Percentiles rank a stretch among this genome's conserved stretches.
Evolutionary conservation across 2,329 filamentous ascomycete species (phyloP).

Genomic region (Sporothrix schenckii): DNA sequence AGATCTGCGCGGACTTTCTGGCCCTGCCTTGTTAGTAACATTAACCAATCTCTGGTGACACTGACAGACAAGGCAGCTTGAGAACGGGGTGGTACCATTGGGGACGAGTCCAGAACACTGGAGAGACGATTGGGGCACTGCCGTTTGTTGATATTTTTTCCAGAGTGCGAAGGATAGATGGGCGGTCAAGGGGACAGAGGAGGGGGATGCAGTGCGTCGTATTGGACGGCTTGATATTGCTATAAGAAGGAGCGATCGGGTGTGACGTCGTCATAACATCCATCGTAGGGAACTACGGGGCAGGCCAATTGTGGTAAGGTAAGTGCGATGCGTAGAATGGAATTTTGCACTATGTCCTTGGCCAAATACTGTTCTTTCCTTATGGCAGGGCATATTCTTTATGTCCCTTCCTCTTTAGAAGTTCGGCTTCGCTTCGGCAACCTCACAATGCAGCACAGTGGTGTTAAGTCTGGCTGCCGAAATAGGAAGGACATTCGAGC

Average conservation of each 20-base stretch:
- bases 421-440: neutral
- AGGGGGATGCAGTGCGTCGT: neutral
- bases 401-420: too few relatives aligned
- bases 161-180: neutral
- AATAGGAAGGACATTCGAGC: conserved; percentile 18
- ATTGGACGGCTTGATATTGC: neutral
- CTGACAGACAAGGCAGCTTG: neutral
- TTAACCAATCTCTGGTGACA: neutral
- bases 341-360: neutral
- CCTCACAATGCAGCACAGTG: neutral
- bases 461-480: neutral
- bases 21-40: neutral
- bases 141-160: neutral
- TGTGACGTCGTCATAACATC: neutral
- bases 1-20: neutral
- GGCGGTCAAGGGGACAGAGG: neutral
- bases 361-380: neutral
- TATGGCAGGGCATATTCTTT: too few relatives aligned
- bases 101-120: neutral
- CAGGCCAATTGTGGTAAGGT: neutral
- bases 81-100: too few relatives aligned
- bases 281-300: neutral
- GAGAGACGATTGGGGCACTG: neutral
- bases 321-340: neutral
- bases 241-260: conserved; percentile 1